Percentiles rank a stretch among this genome's conserved stretches.
These are phyloP conservation scores for Sugiyamaella japonica DNA, from an alignment of 1,139 yeast genomes.

Conservation along the genomic window DNA sequence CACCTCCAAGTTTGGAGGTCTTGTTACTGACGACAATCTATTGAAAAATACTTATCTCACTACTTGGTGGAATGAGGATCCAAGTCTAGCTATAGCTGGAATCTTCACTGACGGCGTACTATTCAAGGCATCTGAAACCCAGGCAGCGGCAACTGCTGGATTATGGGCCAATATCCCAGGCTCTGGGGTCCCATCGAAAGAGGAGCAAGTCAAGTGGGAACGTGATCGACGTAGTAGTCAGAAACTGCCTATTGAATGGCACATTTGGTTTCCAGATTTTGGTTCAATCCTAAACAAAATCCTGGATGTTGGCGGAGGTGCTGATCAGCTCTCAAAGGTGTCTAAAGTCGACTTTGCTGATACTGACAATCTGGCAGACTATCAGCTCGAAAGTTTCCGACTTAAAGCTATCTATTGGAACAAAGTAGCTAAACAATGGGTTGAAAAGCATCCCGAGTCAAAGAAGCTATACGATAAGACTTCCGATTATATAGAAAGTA, in stretches of 20 bases:
- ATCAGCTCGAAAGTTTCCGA: slow-evolving; percentile 15
- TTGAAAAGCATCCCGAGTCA: slow-evolving; percentile 19
- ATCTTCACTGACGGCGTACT: slow-evolving; percentile 29
- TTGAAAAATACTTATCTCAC: slow-evolving; percentile 28
- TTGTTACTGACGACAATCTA: slow-evolving; percentile 20
- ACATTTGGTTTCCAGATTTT: slow-evolving; percentile 30
- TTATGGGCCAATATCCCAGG: slow-evolving; percentile 24
- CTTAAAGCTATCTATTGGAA: slow-evolving; percentile 18
- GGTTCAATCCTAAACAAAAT: slow-evolving; percentile 26
- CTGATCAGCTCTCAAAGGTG: slow-evolving; percentile 9
- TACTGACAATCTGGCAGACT: not conserved
- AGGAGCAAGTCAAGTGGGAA: slow-evolving; percentile 27
- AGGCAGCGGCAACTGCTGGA: slow-evolving; percentile 30
- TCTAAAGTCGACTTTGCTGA: slow-evolving; percentile 8
- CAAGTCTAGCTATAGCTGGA: slow-evolving; percentile 28
- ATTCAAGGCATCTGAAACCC: slow-evolving; percentile 29
- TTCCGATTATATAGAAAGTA: slow-evolving; percentile 11
- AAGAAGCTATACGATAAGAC: slow-evolving; percentile 12
- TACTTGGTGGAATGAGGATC: slow-evolving; percentile 34
- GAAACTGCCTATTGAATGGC: slow-evolving; percentile 25
- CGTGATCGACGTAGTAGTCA: slow-evolving; percentile 18
- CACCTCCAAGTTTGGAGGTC: slow-evolving; percentile 23
- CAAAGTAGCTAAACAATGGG: slow-evolving; percentile 13
- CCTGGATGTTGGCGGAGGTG: slow-evolving; percentile 23
- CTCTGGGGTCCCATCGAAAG: slow-evolving; percentile 23